Percentiles rank a stretch among this genome's conserved stretches.
These are phyloP conservation scores for Solanum chacoense DNA, from an alignment of 305 asterid genomes.

Conservation along the genomic window DNA sequence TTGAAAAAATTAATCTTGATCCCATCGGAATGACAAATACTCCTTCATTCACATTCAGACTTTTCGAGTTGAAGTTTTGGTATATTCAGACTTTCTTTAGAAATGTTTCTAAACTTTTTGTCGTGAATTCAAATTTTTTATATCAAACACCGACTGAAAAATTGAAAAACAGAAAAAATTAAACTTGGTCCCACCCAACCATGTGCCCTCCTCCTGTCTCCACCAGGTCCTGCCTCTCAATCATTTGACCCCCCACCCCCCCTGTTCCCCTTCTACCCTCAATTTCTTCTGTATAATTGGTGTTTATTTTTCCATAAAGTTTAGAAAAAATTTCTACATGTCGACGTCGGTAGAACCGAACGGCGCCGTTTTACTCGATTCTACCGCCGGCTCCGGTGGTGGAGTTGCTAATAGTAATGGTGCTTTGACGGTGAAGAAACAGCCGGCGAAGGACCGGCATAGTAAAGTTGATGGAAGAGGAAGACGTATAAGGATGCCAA, in stretches of 20 bases:
- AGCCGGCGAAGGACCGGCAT: slow-evolving; percentile 93
- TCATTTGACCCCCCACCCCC: slow-evolving; percentile 33
- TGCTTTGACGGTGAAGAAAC: slow-evolving; percentile 44
- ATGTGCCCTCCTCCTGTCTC: slow-evolving; percentile 93
- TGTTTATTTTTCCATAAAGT: background rate
- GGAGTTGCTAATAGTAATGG: background rate
- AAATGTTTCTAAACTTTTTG: background rate
- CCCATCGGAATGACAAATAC: background rate
- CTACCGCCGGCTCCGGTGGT: background rate
- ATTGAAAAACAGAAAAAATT: background rate
- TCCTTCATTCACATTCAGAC: background rate
- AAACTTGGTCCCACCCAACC: slow-evolving; percentile 61
- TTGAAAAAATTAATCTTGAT: background rate
- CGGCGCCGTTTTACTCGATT: slow-evolving; percentile 25
- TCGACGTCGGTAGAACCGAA: slow-evolving; percentile 52
- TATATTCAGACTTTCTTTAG: background rate
- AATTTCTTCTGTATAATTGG: background rate
- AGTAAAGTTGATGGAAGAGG: slow-evolving; percentile 98
- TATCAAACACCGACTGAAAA: background rate
- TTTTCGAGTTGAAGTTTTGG: background rate
- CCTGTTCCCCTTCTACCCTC: slow-evolving; percentile 2
- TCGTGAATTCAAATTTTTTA: background rate
- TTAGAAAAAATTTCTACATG: slow-evolving; percentile 6
- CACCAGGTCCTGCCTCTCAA: slow-evolving; percentile 90
- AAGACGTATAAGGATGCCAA: slow-evolving; percentile 96